These are phyloP conservation scores for Edaphochlamys debaryana DNA, from an alignment of 139 green algal species.

Conservation along the genomic window DNA sequence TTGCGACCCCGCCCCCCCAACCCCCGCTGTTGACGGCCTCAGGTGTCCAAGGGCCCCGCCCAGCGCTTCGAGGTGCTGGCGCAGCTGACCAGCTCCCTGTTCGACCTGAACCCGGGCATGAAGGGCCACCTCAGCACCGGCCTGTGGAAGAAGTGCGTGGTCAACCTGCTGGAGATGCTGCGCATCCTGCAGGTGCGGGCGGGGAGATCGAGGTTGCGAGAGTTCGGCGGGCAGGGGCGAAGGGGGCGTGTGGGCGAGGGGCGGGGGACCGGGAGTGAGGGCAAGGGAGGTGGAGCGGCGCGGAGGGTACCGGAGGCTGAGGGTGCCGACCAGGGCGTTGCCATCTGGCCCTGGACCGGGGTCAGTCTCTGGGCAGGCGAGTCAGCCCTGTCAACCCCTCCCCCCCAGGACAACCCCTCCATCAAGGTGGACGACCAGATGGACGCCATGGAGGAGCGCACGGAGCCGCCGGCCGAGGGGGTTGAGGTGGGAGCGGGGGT, in stretches of 20 bases:
- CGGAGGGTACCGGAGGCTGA: no score
- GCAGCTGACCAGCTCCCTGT: constrained; percentile 91
- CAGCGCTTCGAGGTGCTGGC: constrained; percentile 87
- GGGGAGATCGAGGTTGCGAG: no score
- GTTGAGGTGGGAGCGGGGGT: constrained; percentile 32
- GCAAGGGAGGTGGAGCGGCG: no score
- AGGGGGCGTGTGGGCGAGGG: background rate
- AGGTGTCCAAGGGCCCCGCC: constrained; percentile 58
- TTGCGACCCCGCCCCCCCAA: no score
- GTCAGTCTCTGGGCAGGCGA: no score
- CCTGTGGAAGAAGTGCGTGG: constrained; percentile 53
- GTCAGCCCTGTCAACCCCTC: no score
- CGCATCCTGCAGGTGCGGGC: constrained; percentile 55
- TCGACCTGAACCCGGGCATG: constrained; percentile 92
- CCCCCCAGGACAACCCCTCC: constrained; percentile 66
- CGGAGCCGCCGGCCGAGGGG: constrained; percentile 65
- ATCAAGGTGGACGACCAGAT: constrained; percentile 80
- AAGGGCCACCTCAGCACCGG: constrained; percentile 61
- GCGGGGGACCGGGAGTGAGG: no score
- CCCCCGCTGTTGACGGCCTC: no score
- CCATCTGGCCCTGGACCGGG: no score
- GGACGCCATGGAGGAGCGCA: constrained; percentile 65
- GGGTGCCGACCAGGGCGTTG: no score
- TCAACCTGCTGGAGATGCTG: constrained; percentile 74
- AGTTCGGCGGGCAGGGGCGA: background rate